phyloP scores from a whole-genome alignment of 2,329 filamentous ascomycete species.

The Malbranchea zuffiana region DNA sequence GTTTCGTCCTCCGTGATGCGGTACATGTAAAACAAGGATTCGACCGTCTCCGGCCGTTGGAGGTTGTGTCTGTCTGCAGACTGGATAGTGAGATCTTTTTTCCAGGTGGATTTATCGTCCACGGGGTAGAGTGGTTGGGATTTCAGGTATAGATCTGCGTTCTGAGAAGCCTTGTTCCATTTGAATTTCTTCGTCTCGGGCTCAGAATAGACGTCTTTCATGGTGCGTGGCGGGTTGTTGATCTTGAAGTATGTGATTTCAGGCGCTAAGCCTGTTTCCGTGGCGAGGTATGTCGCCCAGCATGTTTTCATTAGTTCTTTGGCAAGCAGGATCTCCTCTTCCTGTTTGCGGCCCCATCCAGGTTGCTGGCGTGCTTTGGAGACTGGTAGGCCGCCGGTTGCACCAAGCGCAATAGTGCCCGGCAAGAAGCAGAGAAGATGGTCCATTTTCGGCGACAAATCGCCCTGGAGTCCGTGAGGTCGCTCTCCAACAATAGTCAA shows the following conservation, averaged over 20 bases:
- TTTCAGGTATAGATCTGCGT: conserved; percentile 26
- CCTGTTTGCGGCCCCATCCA: conserved; percentile 66
- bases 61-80: conserved; percentile 81
- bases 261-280: conserved; percentile 78
- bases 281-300: conserved; percentile 93
- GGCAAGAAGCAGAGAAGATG: conserved; percentile 97
- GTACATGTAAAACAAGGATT: conserved; percentile 97
- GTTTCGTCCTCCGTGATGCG: conserved; percentile 81
- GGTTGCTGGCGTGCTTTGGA: conserved; percentile 60
- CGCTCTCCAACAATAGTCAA: conserved; percentile 87
- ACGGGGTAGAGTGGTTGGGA: conserved; percentile 27
- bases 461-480: conserved; percentile 56
- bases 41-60: conserved; percentile 91
- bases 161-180: background rate
- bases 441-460: conserved; percentile 84
- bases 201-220: conserved; percentile 23
- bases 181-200: conserved; percentile 24
- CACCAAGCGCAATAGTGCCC: conserved; percentile 82
- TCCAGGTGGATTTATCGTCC: conserved; percentile 44
- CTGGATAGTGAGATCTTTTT: conserved; percentile 69
- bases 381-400: conserved; percentile 67
- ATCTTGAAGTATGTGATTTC: conserved; percentile 91
- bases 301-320: conserved; percentile 91
- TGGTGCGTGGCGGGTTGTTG: conserved; percentile 51
- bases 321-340: conserved; percentile 77